These are phyloP conservation scores for Infundibulicybe gibba DNA, from an alignment of 768 basidiomycete genomes.

Conservation along the genomic window DNA sequence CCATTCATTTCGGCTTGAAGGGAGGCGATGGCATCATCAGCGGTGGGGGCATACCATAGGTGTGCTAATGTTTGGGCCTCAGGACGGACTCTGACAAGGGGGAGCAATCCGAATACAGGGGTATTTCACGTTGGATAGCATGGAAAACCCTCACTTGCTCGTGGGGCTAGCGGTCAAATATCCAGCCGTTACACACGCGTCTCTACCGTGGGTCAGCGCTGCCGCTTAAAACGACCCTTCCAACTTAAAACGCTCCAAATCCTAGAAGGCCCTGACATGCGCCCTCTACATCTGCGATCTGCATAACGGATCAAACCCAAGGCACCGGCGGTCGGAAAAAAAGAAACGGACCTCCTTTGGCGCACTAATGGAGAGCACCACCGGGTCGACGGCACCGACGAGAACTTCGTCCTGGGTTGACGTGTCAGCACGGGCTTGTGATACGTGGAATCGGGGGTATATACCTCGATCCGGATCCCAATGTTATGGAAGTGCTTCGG, in stretches of 20 bases:
- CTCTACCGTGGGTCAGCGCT: too few relatives aligned
- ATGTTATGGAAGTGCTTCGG: constrained; percentile 89
- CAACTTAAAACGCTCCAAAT: constrained; percentile 38
- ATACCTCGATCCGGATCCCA: constrained; percentile 87
- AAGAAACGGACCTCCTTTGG: constrained; percentile 69
- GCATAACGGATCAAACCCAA: not conserved
- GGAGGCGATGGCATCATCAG: too few relatives aligned
- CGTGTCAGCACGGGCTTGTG: constrained; percentile 1
- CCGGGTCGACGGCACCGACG: constrained; percentile 55
- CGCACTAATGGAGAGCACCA: constrained; percentile 65
- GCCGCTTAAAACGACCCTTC: too few relatives aligned
- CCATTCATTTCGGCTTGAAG: too few relatives aligned
- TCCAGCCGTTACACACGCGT: too few relatives aligned
- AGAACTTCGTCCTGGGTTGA: constrained; percentile 64
- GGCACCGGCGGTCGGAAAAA: not conserved
- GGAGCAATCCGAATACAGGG: too few relatives aligned
- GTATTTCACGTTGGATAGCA: too few relatives aligned
- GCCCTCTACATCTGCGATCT: constrained; percentile 77
- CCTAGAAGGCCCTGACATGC: constrained; percentile 73
- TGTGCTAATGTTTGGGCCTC: too few relatives aligned
- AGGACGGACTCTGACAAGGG: too few relatives aligned
- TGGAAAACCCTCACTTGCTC: too few relatives aligned
- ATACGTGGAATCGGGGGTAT: not conserved
- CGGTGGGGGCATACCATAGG: too few relatives aligned
- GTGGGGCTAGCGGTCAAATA: too few relatives aligned